Conservation (phyloP, 2,329 filamentous ascomycete genomes). For the Curvularia hawaiiensis region DNA sequence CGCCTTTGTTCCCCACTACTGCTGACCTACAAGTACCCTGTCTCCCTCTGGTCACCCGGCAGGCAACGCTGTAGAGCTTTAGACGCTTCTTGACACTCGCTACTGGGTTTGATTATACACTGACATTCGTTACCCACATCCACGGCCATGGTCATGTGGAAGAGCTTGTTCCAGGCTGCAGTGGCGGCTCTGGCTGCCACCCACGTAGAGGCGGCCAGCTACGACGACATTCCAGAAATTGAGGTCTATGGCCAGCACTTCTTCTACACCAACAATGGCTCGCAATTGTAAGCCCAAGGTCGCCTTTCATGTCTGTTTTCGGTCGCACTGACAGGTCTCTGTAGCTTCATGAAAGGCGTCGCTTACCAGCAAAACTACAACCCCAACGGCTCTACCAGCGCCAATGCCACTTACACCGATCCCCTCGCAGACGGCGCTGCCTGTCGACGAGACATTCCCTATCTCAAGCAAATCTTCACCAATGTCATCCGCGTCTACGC, state of each 20-base stretch:
- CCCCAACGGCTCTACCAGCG: slow-evolving; percentile 30
- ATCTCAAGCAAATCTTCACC: slow-evolving; percentile 77
- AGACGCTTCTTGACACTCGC: slow-evolving; percentile 4
- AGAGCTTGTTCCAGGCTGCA: slow-evolving; percentile 18
- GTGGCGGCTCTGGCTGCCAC: slow-evolving; percentile 22
- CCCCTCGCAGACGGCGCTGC: slow-evolving; percentile 73
- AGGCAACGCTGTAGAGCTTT: background rate
- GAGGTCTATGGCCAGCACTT: slow-evolving; percentile 74
- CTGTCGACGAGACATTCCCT: slow-evolving; percentile 86
- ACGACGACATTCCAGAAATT: slow-evolving; percentile 39
- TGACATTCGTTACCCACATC: slow-evolving; percentile 10
- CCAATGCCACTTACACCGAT: slow-evolving; percentile 69
- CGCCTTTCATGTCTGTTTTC: background rate
- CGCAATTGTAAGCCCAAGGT: slow-evolving; percentile 60
- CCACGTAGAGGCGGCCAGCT: slow-evolving; percentile 34
- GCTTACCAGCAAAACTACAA: slow-evolving; percentile 76
- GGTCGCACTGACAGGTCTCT: slow-evolving; percentile 12
- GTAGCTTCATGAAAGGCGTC: slow-evolving; percentile 82
- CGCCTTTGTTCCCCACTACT: background rate
- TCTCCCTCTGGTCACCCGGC: background rate
- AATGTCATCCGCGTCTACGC: slow-evolving; percentile 93
- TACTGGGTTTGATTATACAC: background rate
- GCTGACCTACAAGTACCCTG: background rate
- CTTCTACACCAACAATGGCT: slow-evolving; percentile 84
- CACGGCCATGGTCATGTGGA: slow-evolving; percentile 16